phyloP scores from a whole-genome alignment of 2,329 filamentous ascomycete genomes.

The Calycina herbarum region DNA sequence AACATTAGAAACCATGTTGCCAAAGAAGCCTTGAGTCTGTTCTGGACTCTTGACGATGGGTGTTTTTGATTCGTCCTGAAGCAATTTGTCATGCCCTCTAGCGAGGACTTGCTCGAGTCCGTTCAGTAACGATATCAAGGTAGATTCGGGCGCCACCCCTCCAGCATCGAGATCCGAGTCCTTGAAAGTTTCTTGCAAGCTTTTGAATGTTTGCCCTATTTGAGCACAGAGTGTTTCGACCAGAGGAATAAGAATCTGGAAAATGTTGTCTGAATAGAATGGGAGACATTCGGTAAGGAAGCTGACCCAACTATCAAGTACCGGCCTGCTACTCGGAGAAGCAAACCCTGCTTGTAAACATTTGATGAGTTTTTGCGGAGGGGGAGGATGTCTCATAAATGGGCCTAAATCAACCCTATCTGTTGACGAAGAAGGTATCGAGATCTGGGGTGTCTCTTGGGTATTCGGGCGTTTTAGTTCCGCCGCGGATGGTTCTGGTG shows the following conservation, averaged over 20 bases:
- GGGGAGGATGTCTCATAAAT: constrained; percentile 48
- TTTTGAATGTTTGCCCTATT: constrained; percentile 70
- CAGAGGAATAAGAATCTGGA: constrained; percentile 85
- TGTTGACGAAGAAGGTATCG: constrained; percentile 44
- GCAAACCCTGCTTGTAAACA: constrained; percentile 82
- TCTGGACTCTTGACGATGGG: constrained; percentile 75
- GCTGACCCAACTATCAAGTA: constrained; percentile 88
- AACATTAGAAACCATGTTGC: constrained; percentile 89
- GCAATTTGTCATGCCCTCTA: constrained; percentile 77
- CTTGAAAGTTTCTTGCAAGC: constrained; percentile 66
- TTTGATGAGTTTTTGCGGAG: constrained; percentile 72
- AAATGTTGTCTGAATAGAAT: constrained; percentile 79
- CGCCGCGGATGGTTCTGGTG: constrained; percentile 29
- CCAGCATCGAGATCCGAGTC: constrained; percentile 35
- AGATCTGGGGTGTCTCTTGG: constrained; percentile 39
- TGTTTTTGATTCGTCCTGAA: constrained; percentile 71
- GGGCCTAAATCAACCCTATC: constrained; percentile 44
- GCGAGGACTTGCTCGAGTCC: constrained; percentile 90
- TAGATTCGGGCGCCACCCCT: constrained; percentile 62
- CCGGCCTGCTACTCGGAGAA: constrained; percentile 68
- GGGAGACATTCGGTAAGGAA: constrained; percentile 84
- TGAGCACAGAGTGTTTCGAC: constrained; percentile 87
- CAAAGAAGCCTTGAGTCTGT: constrained; percentile 84
- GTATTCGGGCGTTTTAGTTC: constrained; percentile 32
- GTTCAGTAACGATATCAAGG: constrained; percentile 82